Percentiles rank a stretch among this genome's conserved stretches.
Evolutionary conservation across 768 basidiomycete genomes (phyloP).

Genomic region (Calocybe indica): DNA sequence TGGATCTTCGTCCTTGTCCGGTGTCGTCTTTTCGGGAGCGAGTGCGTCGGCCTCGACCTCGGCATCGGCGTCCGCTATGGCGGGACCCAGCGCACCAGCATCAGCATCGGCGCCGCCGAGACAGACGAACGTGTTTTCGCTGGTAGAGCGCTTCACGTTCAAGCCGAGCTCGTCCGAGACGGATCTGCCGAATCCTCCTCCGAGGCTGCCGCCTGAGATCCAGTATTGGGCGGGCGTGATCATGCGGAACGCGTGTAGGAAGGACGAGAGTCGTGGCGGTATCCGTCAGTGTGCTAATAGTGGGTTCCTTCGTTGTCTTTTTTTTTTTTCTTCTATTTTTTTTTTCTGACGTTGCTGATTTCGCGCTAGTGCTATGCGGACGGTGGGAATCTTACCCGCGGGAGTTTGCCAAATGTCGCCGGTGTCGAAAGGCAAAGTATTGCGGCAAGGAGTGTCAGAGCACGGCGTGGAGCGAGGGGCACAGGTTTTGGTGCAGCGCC

Average conservation of each 20-base stretch:
- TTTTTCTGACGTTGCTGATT: slow-evolving; percentile 1
- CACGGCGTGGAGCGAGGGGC: slow-evolving; percentile 94
- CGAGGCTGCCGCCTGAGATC: slow-evolving; percentile 79
- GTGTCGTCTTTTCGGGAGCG: background rate
- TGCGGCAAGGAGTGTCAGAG: slow-evolving; percentile 98
- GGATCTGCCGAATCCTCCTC: slow-evolving; percentile 61
- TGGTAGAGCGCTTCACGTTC: slow-evolving; percentile 96
- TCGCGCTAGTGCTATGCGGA: slow-evolving; percentile 78
- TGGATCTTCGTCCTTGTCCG: slow-evolving; percentile 1
- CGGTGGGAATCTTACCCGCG: slow-evolving; percentile 90
- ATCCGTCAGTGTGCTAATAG: slow-evolving; percentile 98
- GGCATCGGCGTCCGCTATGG: background rate
- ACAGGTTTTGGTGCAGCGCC: slow-evolving; percentile 89
- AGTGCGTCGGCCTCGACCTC: background rate
- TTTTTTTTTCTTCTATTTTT: background rate
- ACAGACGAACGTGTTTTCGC: slow-evolving; percentile 90
- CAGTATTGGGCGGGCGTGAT: slow-evolving; percentile 99
- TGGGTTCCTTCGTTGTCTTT: slow-evolving; percentile 44
- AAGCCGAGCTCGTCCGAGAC: slow-evolving; percentile 81
- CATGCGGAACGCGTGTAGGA: slow-evolving; percentile 98
- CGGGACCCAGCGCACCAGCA: slow-evolving; percentile 6
- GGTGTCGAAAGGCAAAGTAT: slow-evolving; percentile 97
- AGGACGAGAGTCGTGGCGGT: slow-evolving; percentile 89
- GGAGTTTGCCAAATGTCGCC: slow-evolving; percentile 94
- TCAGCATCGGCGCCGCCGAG: slow-evolving; percentile 20